These are phyloP conservation scores for Acanthamoeba castellanii DNA, from an alignment of 208 protist species.

Conservation along the genomic window DNA sequence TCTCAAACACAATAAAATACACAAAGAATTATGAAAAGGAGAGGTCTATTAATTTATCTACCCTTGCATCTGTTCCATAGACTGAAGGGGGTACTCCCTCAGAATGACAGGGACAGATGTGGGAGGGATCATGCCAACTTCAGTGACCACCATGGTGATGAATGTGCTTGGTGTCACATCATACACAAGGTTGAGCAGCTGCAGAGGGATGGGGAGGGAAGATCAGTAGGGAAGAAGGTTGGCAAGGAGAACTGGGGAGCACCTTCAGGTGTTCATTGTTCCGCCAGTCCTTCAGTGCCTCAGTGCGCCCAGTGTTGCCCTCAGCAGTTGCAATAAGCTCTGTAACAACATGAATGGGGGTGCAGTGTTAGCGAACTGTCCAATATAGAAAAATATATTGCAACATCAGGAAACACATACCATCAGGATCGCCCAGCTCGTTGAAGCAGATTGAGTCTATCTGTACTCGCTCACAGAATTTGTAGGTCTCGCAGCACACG, in stretches of 20 bases:
- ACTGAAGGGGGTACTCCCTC: conserved; percentile 87
- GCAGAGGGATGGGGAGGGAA: background rate
- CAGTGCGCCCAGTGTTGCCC: background rate
- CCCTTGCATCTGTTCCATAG: background rate
- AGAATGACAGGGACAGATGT: conserved; percentile 93
- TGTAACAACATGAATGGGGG: background rate
- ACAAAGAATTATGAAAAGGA: too few relatives aligned
- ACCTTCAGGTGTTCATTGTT: background rate
- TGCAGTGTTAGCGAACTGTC: background rate
- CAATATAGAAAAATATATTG: too few relatives aligned
- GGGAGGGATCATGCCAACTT: conserved; percentile 92
- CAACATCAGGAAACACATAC: background rate
- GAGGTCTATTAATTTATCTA: background rate
- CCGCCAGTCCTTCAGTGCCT: background rate
- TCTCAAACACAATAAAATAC: too few relatives aligned
- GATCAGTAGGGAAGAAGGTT: conserved; percentile 8
- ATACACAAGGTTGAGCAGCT: conserved; percentile 93
- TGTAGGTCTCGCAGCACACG: conserved; percentile 98
- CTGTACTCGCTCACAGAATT: conserved; percentile 97
- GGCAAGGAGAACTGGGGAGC: conserved; percentile 7
- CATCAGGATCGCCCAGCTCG: conserved; percentile 90
- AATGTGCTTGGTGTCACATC: conserved; percentile 93
- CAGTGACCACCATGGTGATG: conserved; percentile 93
- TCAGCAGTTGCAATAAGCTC: background rate
- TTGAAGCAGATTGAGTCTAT: conserved; percentile 97